Base-by-base conservation (phyloP, 768 basidiomycete genomes). In the Leccinum barrowsii region DNA sequence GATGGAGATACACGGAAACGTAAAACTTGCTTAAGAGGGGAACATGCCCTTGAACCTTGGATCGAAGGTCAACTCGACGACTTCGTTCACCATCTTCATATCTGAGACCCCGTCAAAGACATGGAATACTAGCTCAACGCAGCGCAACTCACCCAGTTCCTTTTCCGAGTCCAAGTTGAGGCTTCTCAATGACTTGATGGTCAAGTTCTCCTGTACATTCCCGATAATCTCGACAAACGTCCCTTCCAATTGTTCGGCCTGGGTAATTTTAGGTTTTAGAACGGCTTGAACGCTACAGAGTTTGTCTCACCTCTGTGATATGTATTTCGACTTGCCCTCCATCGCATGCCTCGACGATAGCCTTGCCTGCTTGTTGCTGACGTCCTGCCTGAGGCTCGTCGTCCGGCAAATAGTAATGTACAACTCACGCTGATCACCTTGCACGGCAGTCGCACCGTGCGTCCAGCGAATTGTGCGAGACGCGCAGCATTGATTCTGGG, bases 191-290 rank as follows among this genome's bases (percentile, higher is more conserved):
- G 85, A 79, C 66, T 82, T 83, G 63, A 92, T 72, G 2, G 79
- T 82, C 15, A 82, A 76, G 24, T 82, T 75, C 59, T 84, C 77
- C 22, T 77, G 56, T 21, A 85, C 89, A 5, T 69, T 78, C 6
- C 89, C 90, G 28, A 92, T 78, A 54, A 92, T 74, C 69, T 92
- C 90, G 49, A 87, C 74, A 60, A 74, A 90, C 3, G 80, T 73
- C 53, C 83, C 84, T 2, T 73, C 72, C 53, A 86, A 73, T 49
- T 77, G 71, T 24, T 76, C 67, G 57, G 76, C 78, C 80, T 83
- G 54, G 42, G 40, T 30, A 28, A 48, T 48, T 34, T 50, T 58
- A 24, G 22, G 7, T 22, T 7, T 13, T 61, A 34, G 59, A 52
- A 30, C 19, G 52, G 52, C 17, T n/a, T 8, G 48, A 37, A 22